Base-by-base conservation (phyloP, 2,329 filamentous ascomycete species). In the Hirsutella rhossiliensis region DNA sequence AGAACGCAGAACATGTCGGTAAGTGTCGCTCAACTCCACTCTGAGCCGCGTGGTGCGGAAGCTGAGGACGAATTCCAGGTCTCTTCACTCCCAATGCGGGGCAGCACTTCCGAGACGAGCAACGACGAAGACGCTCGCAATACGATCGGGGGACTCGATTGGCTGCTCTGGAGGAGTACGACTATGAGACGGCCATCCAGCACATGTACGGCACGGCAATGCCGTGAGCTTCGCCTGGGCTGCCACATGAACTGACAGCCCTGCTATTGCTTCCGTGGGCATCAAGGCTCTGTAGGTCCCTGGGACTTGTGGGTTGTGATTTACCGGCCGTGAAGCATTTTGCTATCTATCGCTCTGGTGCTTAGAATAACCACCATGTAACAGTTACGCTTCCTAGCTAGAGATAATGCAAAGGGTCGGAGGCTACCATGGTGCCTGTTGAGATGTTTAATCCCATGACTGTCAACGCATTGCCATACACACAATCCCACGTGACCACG, bases 1-100 rank as follows among this genome's bases (percentile, higher is more conserved):
- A 94, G 59, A 94, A 92, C 59, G 87, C 87, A 2, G 83, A 87
- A 58, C 81, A 87, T 56, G 79, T 90, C 52, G 88, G 88, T 79
- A 60, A 61, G 81, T 72, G 44, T 31, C 15, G 40, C 20, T n/a
- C 52, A 11, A 38, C 20, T 9, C n/a, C 11, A 40, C 11, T n/a
- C 12, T 28, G 18, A 12, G 13, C 13, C 11, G 13, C 11, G 17
- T 5, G 23, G 23, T 27, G 23, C 9, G 23, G 23, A 27, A 27
- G 9, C 23, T 27, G 23, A 27, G 6, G 9, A 27, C 23, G 23
- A 27, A 27, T 27, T 27, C 23, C 38, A 86, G 82, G 82, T 0
- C 73, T 94, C 0, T 94, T 88, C 60, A 86, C 87, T 3, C 87
- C 87, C 5, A 83, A 84, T 50, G 80, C 82, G 40, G 79, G 80